Base-by-base conservation (phyloP, 106 monocot genomes). In the Iris macrosiphon region DNA sequence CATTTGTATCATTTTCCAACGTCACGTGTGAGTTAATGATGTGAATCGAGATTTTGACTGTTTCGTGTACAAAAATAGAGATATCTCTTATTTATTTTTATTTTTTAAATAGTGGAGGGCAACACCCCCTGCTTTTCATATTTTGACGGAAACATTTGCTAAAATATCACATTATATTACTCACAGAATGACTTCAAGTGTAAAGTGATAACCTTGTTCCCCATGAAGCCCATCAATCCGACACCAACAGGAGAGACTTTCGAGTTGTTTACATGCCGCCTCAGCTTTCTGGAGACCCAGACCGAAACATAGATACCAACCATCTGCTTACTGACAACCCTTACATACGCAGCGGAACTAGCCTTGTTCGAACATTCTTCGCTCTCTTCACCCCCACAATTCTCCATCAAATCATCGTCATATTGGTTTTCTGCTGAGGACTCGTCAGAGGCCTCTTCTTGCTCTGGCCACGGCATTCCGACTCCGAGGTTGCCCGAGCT, bases 211-310 rank as follows among this genome's bases (percentile, higher is more conserved):
- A 83, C 89, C 89, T 90, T 85, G 60, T 90, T 90, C 52, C 89
- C 84, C 77, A 90, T 77, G 52, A 75, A 84, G 19, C 89, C 89
- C 80, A 90, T 74, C 6, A 90, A 62, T 19, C 84, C 89, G 35
- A 77, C 74, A 34, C 89, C 84, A 55, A 90, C 72, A 16, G 74
- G 74, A 53, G 62, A 67, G 7, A 90, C 81, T 49, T 66, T 81
- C 70, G 85, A 49, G 58, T 85, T 77, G 45, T 78, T 75, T 24
- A 90, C 45, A 52, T 84, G 78, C 25, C 78, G 57, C 44, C 74
- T 71, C 43, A 90, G 39, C 49, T 43, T 65, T 59, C 72, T 55
- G 44, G 68, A 71, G 10, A 80, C 78, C 89, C 84, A 90, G 20
- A 90, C 61, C 8, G 89, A 81, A 29, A 90, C 62, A 42, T 81